Base-by-base conservation (phyloP, 1,284 basidiomycete genomes). In the Tilletia horrida region DNA sequence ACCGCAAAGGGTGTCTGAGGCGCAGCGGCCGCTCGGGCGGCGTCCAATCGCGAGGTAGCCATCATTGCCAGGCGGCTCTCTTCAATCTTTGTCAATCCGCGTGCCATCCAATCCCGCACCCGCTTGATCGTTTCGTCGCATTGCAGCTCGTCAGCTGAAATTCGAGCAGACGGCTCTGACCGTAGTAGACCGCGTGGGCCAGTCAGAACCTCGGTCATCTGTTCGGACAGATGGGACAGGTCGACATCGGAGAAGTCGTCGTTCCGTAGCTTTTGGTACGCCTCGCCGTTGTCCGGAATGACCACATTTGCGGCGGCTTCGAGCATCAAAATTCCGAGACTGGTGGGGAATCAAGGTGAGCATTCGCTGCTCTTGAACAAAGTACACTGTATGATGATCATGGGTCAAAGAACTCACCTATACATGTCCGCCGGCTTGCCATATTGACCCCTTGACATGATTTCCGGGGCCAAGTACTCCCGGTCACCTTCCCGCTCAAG, bases 381-480 rank as follows among this genome's bases (percentile, higher is more conserved):
- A n/a, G n/a, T n/a, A n/a, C n/a, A n/a, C n/a, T n/a, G n/a, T n/a
- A n/a, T n/a, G n/a, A n/a, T n/a, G n/a, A n/a, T n/a, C n/a, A n/a
- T n/a, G n/a, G n/a, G n/a, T n/a, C n/a, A n/a, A n/a, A n/a, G n/a
- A n/a, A 57, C 89, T 84, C 80, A 92, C 91, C 90, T 93, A 86
- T 97, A 99, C 65, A 99, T 88, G 84, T 99, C 96, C 62, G 93
- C 95, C 62, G 91, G 91, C 84, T 90, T 91, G 78, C 93, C 89
- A 82, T 97, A 98, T 66, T 86, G 85, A 31, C 94, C 95, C 80
- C 91, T 88, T 52, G 73, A 74, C 65, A 99, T 86, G 67, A 98
- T 92, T 83, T 99, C 96, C 2, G 93, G 93, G n/a, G 96, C 94
- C 84, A 99, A 88, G 84, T 99, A 98, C 72, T 96, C 86, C 78